Evolutionary conservation across 2,329 filamentous ascomycete genomes (phyloP).

Genomic region (Triangularia setosa): DNA sequence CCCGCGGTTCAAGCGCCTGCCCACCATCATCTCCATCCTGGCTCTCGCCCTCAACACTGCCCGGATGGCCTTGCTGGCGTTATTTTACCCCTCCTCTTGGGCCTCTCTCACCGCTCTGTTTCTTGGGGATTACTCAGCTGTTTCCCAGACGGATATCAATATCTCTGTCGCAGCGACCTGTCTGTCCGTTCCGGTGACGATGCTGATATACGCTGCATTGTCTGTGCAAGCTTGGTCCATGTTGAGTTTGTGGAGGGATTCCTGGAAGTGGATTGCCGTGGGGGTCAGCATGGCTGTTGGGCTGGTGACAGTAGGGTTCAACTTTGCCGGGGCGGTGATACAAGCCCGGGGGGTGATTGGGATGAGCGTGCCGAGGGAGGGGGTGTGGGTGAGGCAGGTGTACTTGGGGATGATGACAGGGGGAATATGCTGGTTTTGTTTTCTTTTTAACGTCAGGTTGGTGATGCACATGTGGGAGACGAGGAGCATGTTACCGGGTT

Average conservation of each 20-base stretch:
- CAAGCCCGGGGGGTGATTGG: slow-evolving; percentile 34
- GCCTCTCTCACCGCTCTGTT: slow-evolving; percentile 59
- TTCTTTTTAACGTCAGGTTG: slow-evolving; percentile 51
- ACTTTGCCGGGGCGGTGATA: slow-evolving; percentile 34
- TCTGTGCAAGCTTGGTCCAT: slow-evolving; percentile 52
- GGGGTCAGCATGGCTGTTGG: neutral
- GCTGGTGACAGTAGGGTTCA: slow-evolving; percentile 29
- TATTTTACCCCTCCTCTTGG: slow-evolving; percentile 60
- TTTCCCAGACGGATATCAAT: slow-evolving; percentile 39
- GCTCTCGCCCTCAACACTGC: slow-evolving; percentile 58
- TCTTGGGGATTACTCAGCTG: slow-evolving; percentile 48
- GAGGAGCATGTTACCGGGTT: slow-evolving; percentile 43
- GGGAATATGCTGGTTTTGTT: slow-evolving; percentile 47
- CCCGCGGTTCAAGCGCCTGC: slow-evolving; percentile 58
- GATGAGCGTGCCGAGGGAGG: neutral
- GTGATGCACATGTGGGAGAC: slow-evolving; percentile 45
- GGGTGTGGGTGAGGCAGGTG: slow-evolving; percentile 38
- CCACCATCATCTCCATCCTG: slow-evolving; percentile 62
- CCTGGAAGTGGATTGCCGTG: neutral
- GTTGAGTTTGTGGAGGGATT: slow-evolving; percentile 44
- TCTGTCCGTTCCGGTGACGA: slow-evolving; percentile 41
- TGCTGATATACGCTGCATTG: slow-evolving; percentile 45
- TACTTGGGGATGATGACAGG: slow-evolving; percentile 32
- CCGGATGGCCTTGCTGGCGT: slow-evolving; percentile 53
- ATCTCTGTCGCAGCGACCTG: slow-evolving; percentile 39